Evolutionary conservation across 768 basidiomycete species (phyloP), one percentile per base, ranked within the genome.

Genomic region (Calocera cornea): DNA sequence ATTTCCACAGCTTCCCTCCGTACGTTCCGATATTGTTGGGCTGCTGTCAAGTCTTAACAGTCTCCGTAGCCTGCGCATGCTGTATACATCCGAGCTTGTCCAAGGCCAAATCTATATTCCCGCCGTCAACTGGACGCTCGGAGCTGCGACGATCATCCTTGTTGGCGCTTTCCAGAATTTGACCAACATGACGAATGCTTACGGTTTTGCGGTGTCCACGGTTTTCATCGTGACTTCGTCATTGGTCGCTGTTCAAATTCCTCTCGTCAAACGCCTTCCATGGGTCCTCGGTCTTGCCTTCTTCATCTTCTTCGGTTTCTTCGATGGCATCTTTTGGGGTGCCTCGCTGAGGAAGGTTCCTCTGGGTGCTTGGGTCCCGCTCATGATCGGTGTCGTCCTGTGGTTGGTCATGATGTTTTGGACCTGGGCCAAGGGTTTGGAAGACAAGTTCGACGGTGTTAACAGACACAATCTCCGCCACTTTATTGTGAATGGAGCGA

Each of bases 301-400:
- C 72, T 82, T 86, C 70, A 0, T 83, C 12, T 71, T 80, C 24
- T 87, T 83, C 64, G 86, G 85, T 11, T 88, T 88, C 77, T 76
- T 88, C 65, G 87, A 88, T 73, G 85, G 84, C 69, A 76, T 86
- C 17, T 88, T 88, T 77, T 87, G 84, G 83, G 86, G 85, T 29
- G 83, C 86, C 0, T 75, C 84, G 0, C 72, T 87, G 68, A 83
- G 80, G 72, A 86, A 87, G 73, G 79, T 87, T 2, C 86, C 86
- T 0, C 75, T 79, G 24, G 86, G 87, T 19, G 87, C 85, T 1
- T 88, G 86, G 85, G 85, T 87, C 10, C 84, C 87, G 1, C 78
- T 88, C 12, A 78, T 81, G 72, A 79, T 87, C 41, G 87, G 86
- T 2, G 24, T 75, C 1, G 72, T 85, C 16, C 73, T 87, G 81